Conservation (phyloP, 441 rosid species). For the Pelargonium myrrhifolium region DNA sequence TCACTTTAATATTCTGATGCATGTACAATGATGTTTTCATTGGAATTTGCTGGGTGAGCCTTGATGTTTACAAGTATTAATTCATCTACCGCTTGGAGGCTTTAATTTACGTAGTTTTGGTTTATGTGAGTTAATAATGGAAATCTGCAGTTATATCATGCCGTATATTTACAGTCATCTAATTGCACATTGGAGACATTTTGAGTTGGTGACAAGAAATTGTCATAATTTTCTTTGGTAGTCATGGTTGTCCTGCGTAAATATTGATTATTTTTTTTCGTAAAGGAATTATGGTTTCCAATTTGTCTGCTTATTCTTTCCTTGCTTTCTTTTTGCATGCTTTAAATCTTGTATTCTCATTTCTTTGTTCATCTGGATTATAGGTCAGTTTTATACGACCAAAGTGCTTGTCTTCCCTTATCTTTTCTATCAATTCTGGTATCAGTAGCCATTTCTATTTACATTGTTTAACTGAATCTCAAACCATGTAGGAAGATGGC, state of each 20-base stretch:
- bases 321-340: background rate
- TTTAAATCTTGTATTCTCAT: background rate
- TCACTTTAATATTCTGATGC: conserved; percentile 5
- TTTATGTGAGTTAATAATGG: background rate
- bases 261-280: background rate
- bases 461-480: conserved; percentile 11
- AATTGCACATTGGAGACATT: background rate
- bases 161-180: background rate
- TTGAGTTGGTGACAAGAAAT: background rate
- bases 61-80: conserved; percentile 5
- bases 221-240: no score
- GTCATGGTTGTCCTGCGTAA: no score
- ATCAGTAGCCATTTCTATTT: background rate
- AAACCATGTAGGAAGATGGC: conserved; percentile 77
- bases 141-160: background rate
- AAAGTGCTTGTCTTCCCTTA: background rate
- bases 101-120: background rate
- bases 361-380: background rate
- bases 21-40: background rate
- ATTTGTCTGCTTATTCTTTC: background rate
- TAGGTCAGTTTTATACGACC: background rate
- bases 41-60: background rate
- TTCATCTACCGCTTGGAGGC: background rate
- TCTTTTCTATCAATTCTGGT: background rate
- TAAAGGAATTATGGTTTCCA: background rate